A percentile compares a stretch with the other conserved stretches of the same genome.
Conservation (phyloP, 306 rosid genomes). For the Prunus padus region DNA sequence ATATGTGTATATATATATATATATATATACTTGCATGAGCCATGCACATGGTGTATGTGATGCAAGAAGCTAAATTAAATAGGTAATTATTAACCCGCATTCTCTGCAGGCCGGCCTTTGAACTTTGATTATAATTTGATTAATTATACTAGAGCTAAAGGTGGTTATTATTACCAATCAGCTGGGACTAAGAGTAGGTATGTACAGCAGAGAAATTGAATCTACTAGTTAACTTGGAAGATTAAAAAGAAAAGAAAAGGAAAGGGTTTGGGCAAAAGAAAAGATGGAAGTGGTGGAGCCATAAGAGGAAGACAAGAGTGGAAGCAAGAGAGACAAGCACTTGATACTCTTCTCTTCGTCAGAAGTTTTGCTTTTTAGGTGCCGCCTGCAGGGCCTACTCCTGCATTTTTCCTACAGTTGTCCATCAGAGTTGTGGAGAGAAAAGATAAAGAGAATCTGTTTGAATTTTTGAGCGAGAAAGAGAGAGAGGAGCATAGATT, state of each 20-base stretch:
- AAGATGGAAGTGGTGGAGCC: slow-evolving; percentile 41
- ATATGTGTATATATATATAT: neutral
- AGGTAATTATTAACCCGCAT: neutral
- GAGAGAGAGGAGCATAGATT: neutral
- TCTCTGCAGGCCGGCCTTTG: neutral
- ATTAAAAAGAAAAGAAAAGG: slow-evolving; percentile 18
- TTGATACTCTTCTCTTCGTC: slow-evolving; percentile 42
- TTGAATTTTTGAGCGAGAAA: neutral
- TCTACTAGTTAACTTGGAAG: neutral
- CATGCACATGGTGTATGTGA: slow-evolving; percentile 37
- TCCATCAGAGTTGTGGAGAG: slow-evolving; percentile 10
- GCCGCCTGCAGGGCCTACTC: slow-evolving; percentile 32
- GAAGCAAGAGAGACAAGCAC: slow-evolving; percentile 37
- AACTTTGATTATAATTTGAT: neutral
- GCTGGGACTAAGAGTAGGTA: neutral
- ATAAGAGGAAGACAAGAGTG: slow-evolving; percentile 25
- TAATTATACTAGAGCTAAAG: neutral
- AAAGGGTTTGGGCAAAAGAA: slow-evolving; percentile 53
- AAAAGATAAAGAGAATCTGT: neutral
- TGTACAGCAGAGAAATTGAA: neutral
- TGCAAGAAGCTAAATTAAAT: neutral
- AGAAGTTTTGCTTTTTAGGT: slow-evolving; percentile 59
- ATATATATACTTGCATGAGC: slow-evolving; percentile 32
- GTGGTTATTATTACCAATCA: neutral
- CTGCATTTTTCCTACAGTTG: slow-evolving; percentile 34